Conservation (phyloP, 495 filamentous ascomycete species). For the Trichocladium antarcticum region DNA sequence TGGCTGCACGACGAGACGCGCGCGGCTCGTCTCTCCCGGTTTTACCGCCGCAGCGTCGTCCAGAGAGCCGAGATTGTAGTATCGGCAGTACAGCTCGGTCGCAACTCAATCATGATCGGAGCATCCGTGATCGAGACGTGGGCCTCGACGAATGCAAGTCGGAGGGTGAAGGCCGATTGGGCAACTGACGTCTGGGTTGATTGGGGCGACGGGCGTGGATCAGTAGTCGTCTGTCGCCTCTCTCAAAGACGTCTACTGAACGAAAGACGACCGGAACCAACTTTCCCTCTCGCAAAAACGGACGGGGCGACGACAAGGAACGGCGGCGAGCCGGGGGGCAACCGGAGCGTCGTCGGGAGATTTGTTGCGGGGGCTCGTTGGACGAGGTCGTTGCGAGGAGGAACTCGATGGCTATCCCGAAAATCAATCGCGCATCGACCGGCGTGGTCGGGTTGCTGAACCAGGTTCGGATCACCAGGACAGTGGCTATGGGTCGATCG, state of each 20-base stretch:
- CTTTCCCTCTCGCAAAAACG: background rate
- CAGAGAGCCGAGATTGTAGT: conserved; percentile 21
- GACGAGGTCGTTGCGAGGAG: background rate
- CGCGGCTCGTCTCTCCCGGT: conserved; percentile 8
- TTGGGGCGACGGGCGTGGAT: background rate
- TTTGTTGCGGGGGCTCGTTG: background rate
- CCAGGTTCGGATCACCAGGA: background rate
- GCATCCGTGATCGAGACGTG: conserved; percentile 21
- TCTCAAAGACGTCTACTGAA: background rate
- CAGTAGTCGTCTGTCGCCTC: background rate
- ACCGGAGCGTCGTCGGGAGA: no score
- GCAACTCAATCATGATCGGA: conserved; percentile 40
- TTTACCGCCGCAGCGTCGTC: conserved; percentile 29
- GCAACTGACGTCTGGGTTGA: background rate
- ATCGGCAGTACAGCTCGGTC: conserved; percentile 24
- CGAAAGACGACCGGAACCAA: background rate
- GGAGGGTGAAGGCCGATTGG: background rate
- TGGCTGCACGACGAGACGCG: conserved; percentile 9
- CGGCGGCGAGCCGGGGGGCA: no score
- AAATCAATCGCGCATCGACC: background rate
- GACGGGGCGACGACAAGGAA: background rate
- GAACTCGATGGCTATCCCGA: background rate
- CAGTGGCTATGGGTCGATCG: conserved; percentile 3
- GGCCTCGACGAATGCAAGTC: background rate
- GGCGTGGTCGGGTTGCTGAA: no score